Evolutionary conservation across 306 rosid species (phyloP), one percentile per base, ranked within the genome.

Genomic region (Calophaca sinica): DNA sequence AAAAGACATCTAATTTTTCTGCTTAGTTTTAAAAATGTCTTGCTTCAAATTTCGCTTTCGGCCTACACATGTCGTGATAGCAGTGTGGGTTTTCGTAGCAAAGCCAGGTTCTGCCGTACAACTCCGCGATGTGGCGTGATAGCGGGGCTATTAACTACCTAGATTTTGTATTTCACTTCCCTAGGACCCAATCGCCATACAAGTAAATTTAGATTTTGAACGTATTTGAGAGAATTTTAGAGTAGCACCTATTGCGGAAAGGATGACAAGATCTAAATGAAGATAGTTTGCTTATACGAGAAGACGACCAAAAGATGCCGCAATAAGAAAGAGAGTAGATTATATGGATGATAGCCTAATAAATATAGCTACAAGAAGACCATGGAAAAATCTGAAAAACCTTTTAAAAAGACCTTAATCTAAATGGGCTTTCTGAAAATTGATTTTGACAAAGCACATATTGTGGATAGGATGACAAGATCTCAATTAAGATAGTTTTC

Each of bases 211-310:
- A 2, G 2, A 4, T 33, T 3, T 33, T 33, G 48, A 42, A 42
- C 2, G 48, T 42, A 28, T 10, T 65, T 32, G 46, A 68, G 39
- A 50, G 48, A 49, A 68, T 9, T 68, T 50, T n/a, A 8, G 42
- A 7, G 48, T 49, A 14, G 72, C 8, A n/a, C 48, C 1, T 20
- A 13, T 32, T 32, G 11, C 2, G 9, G 35, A 14, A 33, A 33
- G 35, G 10, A 35, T 51, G 49, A 3, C 32, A 69, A 6, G 14
- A 51, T 35, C 45, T 69, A 29, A 8, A 46, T 4, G 1, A 7
- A 5, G 36, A 35, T 51, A 33, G 62, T 51, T 51, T 33, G 49
- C 5, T 51, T 49, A 35, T 70, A 15, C 35, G 74, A 42, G 53
- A 4, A 51, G 11, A 70, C 14, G 11, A 35, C 50, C 36, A 69